A percentile compares a stretch with the other conserved stretches of the same genome.
These are phyloP conservation scores for Fusarium sambucinum DNA, from an alignment of 2,329 filamentous ascomycete species.

Conservation along the genomic window DNA sequence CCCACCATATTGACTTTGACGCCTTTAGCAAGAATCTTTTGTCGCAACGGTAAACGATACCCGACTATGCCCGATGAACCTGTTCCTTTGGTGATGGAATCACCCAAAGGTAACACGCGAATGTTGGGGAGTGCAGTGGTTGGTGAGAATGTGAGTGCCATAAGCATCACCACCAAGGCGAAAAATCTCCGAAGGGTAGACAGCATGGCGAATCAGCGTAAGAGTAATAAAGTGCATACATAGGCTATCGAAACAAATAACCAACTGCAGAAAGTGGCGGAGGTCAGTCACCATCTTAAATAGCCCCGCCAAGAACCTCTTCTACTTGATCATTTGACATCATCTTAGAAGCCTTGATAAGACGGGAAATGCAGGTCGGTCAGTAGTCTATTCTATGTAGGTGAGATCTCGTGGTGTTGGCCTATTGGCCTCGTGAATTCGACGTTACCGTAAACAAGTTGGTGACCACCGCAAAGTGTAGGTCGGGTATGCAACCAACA, in stretches of 20 bases:
- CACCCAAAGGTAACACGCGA: conserved; percentile 26
- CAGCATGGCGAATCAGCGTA: conserved; percentile 5
- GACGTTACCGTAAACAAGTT: neutral
- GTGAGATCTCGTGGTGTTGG: conserved; percentile 24
- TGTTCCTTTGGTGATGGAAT: conserved; percentile 38
- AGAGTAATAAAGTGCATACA: neutral
- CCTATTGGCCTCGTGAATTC: conserved; percentile 8
- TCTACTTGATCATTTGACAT: neutral
- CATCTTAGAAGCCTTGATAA: conserved; percentile 1
- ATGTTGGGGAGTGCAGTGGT: conserved; percentile 21
- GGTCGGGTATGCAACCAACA: neutral
- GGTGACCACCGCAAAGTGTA: conserved; percentile 1
- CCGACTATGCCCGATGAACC: conserved; percentile 26
- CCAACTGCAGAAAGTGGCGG: conserved; percentile 13
- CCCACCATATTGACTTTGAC: conserved; percentile 33
- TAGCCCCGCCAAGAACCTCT: neutral
- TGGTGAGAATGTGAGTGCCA: neutral
- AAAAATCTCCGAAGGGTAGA: neutral
- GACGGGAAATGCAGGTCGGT: conserved; percentile 2
- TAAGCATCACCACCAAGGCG: neutral
- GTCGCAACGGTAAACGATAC: conserved; percentile 17
- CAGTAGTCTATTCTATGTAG: neutral
- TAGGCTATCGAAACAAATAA: neutral
- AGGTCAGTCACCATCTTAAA: conserved; percentile 8
- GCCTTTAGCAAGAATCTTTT: conserved; percentile 16